Conservation (phyloP, 2,329 filamentous ascomycete genomes). For the Gnomoniopsis sp. region DNA sequence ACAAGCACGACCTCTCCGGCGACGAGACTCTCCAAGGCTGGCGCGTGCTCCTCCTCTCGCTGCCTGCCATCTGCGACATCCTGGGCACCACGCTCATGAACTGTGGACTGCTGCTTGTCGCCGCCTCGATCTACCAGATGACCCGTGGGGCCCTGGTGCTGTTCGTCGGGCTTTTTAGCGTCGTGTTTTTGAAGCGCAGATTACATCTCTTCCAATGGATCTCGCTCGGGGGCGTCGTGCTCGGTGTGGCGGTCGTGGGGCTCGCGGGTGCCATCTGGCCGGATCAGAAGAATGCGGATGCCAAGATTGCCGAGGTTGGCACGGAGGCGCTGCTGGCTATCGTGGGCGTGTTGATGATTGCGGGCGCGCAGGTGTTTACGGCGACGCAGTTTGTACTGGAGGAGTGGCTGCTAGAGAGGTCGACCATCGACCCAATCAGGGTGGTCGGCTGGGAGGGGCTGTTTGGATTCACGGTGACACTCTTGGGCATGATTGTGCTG, state of each 20-base stretch:
- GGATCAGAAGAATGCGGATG: conserved; percentile 51
- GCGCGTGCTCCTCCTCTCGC: conserved; percentile 70
- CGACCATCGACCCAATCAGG: conserved; percentile 70
- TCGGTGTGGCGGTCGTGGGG: conserved; percentile 85
- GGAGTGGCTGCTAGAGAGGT: conserved; percentile 78
- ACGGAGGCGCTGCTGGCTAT: conserved; percentile 62
- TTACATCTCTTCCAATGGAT: conserved; percentile 90
- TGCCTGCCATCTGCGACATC: conserved; percentile 92
- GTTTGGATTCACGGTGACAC: conserved; percentile 81
- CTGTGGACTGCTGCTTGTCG: conserved; percentile 87
- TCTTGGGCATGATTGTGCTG: conserved; percentile 74
- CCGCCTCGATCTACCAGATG: conserved; percentile 98
- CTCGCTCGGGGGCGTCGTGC: conserved; percentile 79
- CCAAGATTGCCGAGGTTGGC: conserved; percentile 35
- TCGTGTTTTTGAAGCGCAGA: conserved; percentile 78
- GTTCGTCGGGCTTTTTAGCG: conserved; percentile 93
- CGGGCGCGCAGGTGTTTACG: conserved; percentile 92
- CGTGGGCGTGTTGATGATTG: conserved; percentile 84
- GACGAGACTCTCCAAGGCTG: conserved; percentile 65
- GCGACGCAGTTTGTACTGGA: conserved; percentile 95
- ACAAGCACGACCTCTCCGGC: conserved; percentile 31
- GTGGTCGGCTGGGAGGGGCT: conserved; percentile 96
- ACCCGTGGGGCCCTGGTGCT: conserved; percentile 90
- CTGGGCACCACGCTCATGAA: conserved; percentile 97
- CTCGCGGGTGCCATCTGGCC: conserved; percentile 81